A percentile compares a stretch with the other conserved stretches of the same genome.
These are phyloP conservation scores for Termitomyces sp. DNA, from an alignment of 768 basidiomycete species.

Conservation along the genomic window DNA sequence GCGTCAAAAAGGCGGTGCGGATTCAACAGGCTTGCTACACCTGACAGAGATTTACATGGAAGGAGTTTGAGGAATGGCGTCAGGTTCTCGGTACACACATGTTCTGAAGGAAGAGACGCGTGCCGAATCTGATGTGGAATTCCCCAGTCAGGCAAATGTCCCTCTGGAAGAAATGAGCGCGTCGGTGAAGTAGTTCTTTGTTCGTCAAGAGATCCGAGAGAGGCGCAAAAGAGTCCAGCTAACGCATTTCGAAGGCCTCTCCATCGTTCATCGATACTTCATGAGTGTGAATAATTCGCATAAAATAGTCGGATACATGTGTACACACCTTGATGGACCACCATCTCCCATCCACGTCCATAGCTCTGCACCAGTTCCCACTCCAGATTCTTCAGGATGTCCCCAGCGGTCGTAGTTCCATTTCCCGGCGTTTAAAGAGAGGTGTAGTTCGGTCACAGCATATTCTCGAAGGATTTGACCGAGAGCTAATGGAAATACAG, in stretches of 20 bases:
- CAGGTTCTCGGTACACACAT: slow-evolving; percentile 96
- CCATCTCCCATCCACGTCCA: slow-evolving; percentile 90
- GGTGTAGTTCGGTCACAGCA: slow-evolving; percentile 82
- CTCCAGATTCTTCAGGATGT: slow-evolving; percentile 68
- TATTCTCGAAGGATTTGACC: slow-evolving; percentile 86
- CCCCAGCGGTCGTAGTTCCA: slow-evolving; percentile 90
- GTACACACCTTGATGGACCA: slow-evolving; percentile 42
- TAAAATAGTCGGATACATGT: not conserved
- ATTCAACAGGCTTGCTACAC: slow-evolving; percentile 79
- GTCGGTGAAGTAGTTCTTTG: slow-evolving; percentile 69
- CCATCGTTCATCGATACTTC: slow-evolving; percentile 78
- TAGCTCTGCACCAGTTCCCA: slow-evolving; percentile 84
- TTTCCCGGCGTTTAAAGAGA: slow-evolving; percentile 87
- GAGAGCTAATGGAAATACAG: slow-evolving; percentile 80
- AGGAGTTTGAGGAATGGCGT: slow-evolving; percentile 94
- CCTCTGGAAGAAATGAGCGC: slow-evolving; percentile 59
- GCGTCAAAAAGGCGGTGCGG: slow-evolving; percentile 86
- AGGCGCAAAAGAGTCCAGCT: slow-evolving; percentile 93
- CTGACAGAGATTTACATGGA: slow-evolving; percentile 88
- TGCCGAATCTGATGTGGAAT: slow-evolving; percentile 61
- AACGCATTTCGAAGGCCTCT: slow-evolving; percentile 82
- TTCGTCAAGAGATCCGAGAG: slow-evolving; percentile 74
- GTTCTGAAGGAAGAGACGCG: slow-evolving; percentile 75
- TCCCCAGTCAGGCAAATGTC: slow-evolving; percentile 46
- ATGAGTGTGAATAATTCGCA: slow-evolving; percentile 1